Base-by-base conservation (phyloP, 202 grass and related monocot genomes). In the Brachypodium distachyon region DNA sequence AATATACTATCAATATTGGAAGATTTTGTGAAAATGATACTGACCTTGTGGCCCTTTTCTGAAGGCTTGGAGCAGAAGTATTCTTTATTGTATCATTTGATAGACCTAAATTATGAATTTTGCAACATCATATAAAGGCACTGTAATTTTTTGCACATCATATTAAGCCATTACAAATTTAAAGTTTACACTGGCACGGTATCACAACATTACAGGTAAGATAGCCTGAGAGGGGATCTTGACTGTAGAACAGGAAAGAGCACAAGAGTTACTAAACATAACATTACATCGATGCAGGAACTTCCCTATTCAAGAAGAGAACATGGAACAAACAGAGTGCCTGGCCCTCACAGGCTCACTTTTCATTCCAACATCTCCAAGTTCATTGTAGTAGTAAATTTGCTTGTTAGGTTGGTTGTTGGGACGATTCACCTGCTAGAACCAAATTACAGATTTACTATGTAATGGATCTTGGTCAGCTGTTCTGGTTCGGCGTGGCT, bases 401-500 rank as follows among this genome's bases (percentile, higher is more conserved):
- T 68, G 56, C 23, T 10, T 21, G 36, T 21, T 75, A 39, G 19
- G 71, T 63, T 43, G 29, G n/a, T 61, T 58, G 29, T 50, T 16
- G 21, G 36, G 25, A 14, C 36, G 42, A 5, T 61, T 79, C 19
- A 6, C 1, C 27, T 39, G 42, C 22, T 64, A 14, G 43, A 83
- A 57, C 10, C 23, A 63, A 64, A 61, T 34, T 19, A 22, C 34
- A 70, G 38, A 42, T 38, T 23, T 7, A 52, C 31, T 21, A 62
- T 51, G 46, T 19, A 77, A 77, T 64, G 33, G 10, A 54, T 27
- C 36, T 17, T 77, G 29, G 23, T 78, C 78, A 87, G 48, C 31
- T 77, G n/a, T 87, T 77, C 75, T 80, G 63, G 53, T 85, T 73
- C 49, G 49, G 89, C 72, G 28, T 52, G 41, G 76, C 54, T 56